These are phyloP conservation scores for Letharia lupina DNA, from an alignment of 495 filamentous ascomycete species.

Conservation along the genomic window DNA sequence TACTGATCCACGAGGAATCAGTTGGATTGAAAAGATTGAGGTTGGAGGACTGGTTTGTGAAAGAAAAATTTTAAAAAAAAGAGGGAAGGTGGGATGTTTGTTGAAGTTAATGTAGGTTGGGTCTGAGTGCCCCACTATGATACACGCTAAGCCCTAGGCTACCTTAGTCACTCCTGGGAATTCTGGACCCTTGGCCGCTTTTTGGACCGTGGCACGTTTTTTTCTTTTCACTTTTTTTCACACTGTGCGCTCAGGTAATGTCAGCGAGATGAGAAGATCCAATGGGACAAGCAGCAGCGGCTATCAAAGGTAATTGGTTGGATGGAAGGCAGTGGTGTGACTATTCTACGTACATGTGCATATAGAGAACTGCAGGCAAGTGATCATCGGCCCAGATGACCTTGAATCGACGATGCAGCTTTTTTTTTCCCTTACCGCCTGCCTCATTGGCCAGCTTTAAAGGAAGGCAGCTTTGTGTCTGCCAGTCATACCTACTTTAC, in stretches of 20 bases:
- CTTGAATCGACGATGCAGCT: constrained; percentile 1
- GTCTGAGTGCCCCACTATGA: constrained; percentile 17
- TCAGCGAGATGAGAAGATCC: too few species aligned
- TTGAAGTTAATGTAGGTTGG: constrained; percentile 8
- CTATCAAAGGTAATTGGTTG: neutral
- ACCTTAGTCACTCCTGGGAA: neutral
- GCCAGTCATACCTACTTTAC: neutral
- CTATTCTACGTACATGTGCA: neutral
- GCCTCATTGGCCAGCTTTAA: neutral
- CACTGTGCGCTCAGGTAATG: too few species aligned
- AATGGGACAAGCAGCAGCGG: neutral
- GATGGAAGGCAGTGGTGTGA: neutral
- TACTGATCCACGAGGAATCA: neutral
- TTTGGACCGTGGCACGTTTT: neutral
- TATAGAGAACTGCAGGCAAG: neutral
- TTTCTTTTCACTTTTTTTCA: neutral
- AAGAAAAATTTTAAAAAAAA: constrained; percentile 12
- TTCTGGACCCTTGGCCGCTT: neutral
- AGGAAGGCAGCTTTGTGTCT: neutral
- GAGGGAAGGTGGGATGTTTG: constrained; percentile 27
- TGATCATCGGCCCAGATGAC: neutral
- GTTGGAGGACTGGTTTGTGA: neutral
- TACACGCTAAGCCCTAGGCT: constrained; percentile 16
- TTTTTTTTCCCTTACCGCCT: neutral
- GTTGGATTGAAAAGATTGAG: neutral